These are phyloP conservation scores for Oleoguttula mirabilis DNA, from an alignment of 495 filamentous ascomycete species.

Conservation along the genomic window DNA sequence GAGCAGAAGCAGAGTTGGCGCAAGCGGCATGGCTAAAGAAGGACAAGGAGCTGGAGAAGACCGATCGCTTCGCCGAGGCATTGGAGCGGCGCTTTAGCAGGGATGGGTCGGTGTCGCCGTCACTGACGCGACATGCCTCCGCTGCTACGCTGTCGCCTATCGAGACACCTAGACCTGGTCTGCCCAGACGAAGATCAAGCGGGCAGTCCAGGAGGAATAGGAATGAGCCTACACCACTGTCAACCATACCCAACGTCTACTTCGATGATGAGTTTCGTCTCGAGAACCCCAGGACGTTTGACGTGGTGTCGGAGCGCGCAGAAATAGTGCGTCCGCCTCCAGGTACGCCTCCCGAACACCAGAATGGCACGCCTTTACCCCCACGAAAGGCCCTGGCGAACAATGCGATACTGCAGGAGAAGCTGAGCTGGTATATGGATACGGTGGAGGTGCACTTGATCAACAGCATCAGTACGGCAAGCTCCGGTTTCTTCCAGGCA, in stretches of 20 bases:
- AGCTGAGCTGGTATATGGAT: conserved; percentile 99
- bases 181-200: conserved; percentile 37
- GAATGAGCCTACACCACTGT: conserved; percentile 68
- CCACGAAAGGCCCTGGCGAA: conserved; percentile 83
- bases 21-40: conserved; percentile 32
- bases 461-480: conserved; percentile 87
- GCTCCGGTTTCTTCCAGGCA: conserved; percentile 91
- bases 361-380: conserved; percentile 49
- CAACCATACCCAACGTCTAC: conserved; percentile 85
- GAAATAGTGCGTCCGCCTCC: conserved; percentile 67
- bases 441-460: conserved; percentile 97
- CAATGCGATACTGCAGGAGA: conserved; percentile 98
- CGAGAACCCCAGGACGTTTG: conserved; percentile 92
- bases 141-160: conserved; percentile 39
- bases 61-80: conserved; percentile 40
- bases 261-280: conserved; percentile 92
- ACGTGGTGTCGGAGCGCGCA: conserved; percentile 90
- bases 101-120: conserved; percentile 12
- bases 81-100: conserved; percentile 28
- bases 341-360: conserved; percentile 6
- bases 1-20: conserved; percentile 50
- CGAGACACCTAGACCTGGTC: conserved; percentile 9
- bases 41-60: conserved; percentile 35
- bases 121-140: conserved; percentile 20
- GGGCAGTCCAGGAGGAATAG: conserved; percentile 39